Conservation (phyloP, 169 alveolate species). For the Besnoitia besnoiti region DNA sequence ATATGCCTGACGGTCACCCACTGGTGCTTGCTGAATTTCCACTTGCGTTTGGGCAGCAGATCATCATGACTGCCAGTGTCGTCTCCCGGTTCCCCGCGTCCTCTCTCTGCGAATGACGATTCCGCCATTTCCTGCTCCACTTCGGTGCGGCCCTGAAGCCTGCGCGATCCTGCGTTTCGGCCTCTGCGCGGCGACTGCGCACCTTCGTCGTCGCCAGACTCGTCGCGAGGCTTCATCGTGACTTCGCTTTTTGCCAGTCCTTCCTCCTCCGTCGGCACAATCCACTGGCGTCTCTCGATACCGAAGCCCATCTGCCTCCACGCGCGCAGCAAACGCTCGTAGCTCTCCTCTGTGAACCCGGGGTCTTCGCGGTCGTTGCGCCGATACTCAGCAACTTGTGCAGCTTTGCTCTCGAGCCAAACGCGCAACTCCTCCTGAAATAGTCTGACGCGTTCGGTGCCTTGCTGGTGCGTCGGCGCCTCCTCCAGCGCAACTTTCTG, state of each 20-base stretch:
- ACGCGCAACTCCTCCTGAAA: constrained; percentile 68
- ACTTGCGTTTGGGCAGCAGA: neutral
- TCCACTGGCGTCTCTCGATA: constrained; percentile 39
- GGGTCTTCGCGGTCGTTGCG: constrained; percentile 55
- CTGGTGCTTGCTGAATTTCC: constrained; percentile 59
- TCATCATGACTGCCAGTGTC: too few species aligned
- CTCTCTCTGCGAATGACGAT: too few species aligned
- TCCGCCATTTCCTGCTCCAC: too few species aligned
- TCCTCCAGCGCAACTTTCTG: constrained; percentile 68
- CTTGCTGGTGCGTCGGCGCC: constrained; percentile 73
- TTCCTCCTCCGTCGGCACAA: constrained; percentile 5
- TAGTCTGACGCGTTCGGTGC: constrained; percentile 65
- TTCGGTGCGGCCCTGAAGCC: too few species aligned
- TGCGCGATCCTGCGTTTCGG: too few species aligned
- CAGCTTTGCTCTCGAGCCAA: constrained; percentile 59
- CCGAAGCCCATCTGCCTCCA: constrained; percentile 44
- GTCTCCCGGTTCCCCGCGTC: too few species aligned
- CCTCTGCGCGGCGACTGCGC: too few species aligned
- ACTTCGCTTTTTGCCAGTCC: constrained; percentile 29
- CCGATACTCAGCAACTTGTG: constrained; percentile 65
- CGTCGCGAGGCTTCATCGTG: too few species aligned
- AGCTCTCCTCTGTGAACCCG: constrained; percentile 60
- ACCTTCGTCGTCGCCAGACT: too few species aligned
- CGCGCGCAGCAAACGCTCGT: constrained; percentile 27
- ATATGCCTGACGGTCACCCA: constrained; percentile 63